Conservation (phyloP, 768 basidiomycete species). For the Kwoniella sp. region DNA sequence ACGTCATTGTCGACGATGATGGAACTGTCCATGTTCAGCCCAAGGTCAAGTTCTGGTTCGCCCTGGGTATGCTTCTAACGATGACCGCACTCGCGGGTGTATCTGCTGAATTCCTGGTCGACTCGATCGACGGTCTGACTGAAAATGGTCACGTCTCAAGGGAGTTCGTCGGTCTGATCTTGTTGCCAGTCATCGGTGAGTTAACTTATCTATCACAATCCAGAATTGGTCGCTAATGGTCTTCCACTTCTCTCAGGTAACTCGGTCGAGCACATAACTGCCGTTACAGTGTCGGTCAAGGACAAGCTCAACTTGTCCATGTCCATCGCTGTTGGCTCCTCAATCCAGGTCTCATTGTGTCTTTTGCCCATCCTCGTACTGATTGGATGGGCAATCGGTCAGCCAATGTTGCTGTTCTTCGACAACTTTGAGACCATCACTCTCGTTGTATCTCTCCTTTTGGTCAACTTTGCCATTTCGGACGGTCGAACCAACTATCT, state of each 20-base stretch:
- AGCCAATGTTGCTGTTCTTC: constrained; percentile 52
- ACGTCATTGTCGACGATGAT: constrained; percentile 29
- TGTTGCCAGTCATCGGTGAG: constrained; percentile 74
- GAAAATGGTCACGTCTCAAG: constrained; percentile 59
- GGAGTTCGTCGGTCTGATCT: constrained; percentile 84
- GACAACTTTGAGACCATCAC: constrained; percentile 51
- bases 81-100: constrained; percentile 51
- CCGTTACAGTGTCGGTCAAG: constrained; percentile 87
- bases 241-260: constrained; percentile 19
- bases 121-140: constrained; percentile 45
- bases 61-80: constrained; percentile 34
- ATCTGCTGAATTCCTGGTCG: constrained; percentile 47
- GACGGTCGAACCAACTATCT: constrained; percentile 52
- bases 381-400: constrained; percentile 53
- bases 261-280: constrained; percentile 76
- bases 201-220: too few relatives aligned
- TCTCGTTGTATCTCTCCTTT: constrained; percentile 48
- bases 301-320: constrained; percentile 79
- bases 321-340: constrained; percentile 69
- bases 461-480: constrained; percentile 53
- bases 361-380: constrained; percentile 48
- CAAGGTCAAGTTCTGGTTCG: constrained; percentile 41
- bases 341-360: constrained; percentile 50
- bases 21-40: constrained; percentile 23
- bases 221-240: background rate